Evolutionary conservation across 1,284 basidiomycete species (phyloP).

Genomic region (Sanghuangporus baumii): DNA sequence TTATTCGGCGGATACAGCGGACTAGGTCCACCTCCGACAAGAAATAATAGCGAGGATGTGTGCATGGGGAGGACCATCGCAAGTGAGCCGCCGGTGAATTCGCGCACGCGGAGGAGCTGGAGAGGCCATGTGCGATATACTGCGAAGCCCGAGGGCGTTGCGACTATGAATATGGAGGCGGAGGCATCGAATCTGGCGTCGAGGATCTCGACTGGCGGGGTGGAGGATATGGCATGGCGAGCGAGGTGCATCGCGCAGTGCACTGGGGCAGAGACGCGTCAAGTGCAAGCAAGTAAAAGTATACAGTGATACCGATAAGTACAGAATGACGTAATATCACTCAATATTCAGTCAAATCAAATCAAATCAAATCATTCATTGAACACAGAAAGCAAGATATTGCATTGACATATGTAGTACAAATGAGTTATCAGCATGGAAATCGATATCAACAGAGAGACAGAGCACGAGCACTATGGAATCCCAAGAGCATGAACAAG

Average conservation of each 20-base stretch:
- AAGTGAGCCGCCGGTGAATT: constrained; percentile 77
- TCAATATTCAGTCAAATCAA: no score
- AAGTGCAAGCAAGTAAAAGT: background rate
- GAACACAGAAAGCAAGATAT: background rate
- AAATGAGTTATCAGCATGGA: background rate
- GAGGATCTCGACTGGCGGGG: constrained; percentile 70
- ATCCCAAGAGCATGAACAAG: background rate
- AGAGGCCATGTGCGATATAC: constrained; percentile 81
- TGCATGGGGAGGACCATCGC: constrained; percentile 75
- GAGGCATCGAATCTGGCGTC: constrained; percentile 76
- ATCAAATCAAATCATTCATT: background rate
- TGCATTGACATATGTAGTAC: constrained; percentile 6
- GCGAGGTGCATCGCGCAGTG: constrained; percentile 72
- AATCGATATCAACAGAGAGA: background rate
- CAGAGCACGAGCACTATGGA: background rate
- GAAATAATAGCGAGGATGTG: constrained; percentile 79
- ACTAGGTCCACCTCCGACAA: constrained; percentile 84
- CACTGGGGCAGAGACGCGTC: background rate
- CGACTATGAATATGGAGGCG: constrained; percentile 75
- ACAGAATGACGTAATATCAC: background rate
- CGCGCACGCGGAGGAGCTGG: constrained; percentile 67
- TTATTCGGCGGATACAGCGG: constrained; percentile 96
- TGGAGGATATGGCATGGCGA: constrained; percentile 79
- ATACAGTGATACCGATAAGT: background rate
- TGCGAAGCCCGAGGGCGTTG: constrained; percentile 82